Evolutionary conservation across 2,329 filamentous ascomycete genomes (phyloP).

Genomic region (Microsporum audouinii): DNA sequence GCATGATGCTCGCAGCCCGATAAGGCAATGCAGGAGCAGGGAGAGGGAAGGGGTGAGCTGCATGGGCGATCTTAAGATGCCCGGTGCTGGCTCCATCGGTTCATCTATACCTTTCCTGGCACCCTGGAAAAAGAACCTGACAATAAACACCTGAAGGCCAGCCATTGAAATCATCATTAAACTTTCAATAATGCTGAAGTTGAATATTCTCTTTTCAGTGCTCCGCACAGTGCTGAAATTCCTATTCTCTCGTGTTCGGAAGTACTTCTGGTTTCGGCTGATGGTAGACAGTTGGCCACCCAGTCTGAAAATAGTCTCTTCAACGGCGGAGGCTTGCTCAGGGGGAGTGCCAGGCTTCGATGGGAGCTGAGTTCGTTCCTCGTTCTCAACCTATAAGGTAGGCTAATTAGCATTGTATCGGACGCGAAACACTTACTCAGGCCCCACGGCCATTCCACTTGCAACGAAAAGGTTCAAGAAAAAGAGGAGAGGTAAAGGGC

Average conservation of each 20-base stretch:
- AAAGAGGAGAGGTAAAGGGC: neutral
- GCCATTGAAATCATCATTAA: constrained; percentile 91
- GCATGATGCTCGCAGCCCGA: neutral
- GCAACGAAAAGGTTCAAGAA: neutral
- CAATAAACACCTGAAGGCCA: constrained; percentile 89
- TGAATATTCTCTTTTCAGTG: constrained; percentile 91
- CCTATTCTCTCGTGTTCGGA: constrained; percentile 94
- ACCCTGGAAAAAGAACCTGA: constrained; percentile 96
- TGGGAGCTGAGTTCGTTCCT: constrained; percentile 67
- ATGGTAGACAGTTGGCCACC: constrained; percentile 89
- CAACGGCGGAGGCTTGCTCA: constrained; percentile 77
- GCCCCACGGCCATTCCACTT: neutral
- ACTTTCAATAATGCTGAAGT: constrained; percentile 90
- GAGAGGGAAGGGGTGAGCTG: neutral
- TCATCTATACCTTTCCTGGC: constrained; percentile 50
- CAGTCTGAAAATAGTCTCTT: constrained; percentile 92
- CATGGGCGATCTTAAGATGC: neutral
- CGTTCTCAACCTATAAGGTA: constrained; percentile 70
- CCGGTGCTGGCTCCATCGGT: neutral
- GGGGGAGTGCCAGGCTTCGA: constrained; percentile 78
- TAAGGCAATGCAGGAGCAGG: neutral
- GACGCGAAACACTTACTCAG: neutral
- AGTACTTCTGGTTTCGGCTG: constrained; percentile 96
- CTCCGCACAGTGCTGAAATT: constrained; percentile 97
- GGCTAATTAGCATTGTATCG: neutral